A percentile compares a stretch with the other conserved stretches of the same genome.
Conservation (phyloP, 176 grass and related monocot species). For the Ampelocalamus luodianensis region DNA sequence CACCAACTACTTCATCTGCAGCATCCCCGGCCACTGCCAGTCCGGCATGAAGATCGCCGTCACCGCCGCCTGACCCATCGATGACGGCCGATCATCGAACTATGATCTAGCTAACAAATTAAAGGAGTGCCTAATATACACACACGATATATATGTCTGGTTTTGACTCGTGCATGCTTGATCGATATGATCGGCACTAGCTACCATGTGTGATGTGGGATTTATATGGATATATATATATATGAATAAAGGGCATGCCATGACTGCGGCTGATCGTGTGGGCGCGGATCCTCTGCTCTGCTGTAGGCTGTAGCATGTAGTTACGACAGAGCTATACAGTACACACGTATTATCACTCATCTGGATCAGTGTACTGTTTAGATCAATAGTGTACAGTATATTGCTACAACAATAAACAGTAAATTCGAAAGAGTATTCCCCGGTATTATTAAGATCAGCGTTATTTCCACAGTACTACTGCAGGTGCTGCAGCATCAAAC, state of each 20-base stretch:
- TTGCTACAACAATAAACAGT: too few species aligned
- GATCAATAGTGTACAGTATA: too few species aligned
- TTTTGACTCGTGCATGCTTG: background rate
- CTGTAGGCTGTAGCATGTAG: too few species aligned
- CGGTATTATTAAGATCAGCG: too few species aligned
- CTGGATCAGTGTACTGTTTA: too few species aligned
- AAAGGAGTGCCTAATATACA: background rate
- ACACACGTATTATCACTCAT: too few species aligned
- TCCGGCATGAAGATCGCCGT: slow-evolving; percentile 65
- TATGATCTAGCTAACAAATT: background rate
- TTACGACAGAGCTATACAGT: too few species aligned
- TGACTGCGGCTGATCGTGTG: background rate
- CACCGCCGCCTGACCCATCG: slow-evolving; percentile 20
- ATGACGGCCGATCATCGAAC: background rate
- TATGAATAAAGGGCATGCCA: background rate
- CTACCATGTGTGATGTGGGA: background rate
- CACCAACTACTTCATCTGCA: slow-evolving; percentile 68
- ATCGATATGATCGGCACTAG: background rate
- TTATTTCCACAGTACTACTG: too few species aligned
- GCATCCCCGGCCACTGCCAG: slow-evolving; percentile 54
- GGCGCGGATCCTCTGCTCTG: too few species aligned
- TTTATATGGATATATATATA: background rate
- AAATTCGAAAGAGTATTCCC: too few species aligned
- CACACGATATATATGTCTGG: background rate
- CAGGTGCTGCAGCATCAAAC: too few species aligned